phyloP scores from a whole-genome alignment of 306 rosid genomes.

The Rosa persica region DNA sequence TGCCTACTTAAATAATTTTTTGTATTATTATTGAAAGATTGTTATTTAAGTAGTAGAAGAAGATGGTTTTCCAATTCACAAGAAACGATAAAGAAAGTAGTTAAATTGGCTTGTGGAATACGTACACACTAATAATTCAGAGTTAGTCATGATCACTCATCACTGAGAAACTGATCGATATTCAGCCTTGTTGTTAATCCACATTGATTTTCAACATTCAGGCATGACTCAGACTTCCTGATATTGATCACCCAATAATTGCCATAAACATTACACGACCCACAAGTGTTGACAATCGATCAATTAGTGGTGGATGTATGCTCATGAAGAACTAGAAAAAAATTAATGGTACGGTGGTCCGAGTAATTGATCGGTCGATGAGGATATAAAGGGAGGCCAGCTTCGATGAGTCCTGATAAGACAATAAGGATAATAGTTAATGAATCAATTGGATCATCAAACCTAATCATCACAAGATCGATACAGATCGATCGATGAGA shows the following conservation, averaged over 20 bases:
- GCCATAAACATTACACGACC: conserved; percentile 37
- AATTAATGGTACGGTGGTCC: conserved; percentile 51
- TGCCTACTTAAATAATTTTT: too few species aligned
- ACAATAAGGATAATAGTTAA: conserved; percentile 11
- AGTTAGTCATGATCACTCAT: neutral
- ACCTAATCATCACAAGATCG: neutral
- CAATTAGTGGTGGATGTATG: conserved; percentile 24
- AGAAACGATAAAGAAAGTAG: neutral
- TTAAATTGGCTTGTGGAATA: neutral
- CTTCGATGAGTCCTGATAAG: neutral
- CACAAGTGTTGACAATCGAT: conserved; percentile 28
- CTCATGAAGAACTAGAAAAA: conserved; percentile 10
- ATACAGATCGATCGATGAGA: neutral
- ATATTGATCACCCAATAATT: conserved; percentile 17
- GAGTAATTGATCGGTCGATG: conserved; percentile 54
- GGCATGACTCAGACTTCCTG: conserved; percentile 7
- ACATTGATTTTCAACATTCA: neutral
- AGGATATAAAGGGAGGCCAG: conserved; percentile 3
- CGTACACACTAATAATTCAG: neutral
- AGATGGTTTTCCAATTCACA: neutral
- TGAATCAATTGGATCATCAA: conserved; percentile 4
- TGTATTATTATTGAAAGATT: too few species aligned
- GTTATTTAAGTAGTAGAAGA: neutral
- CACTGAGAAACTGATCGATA: neutral
- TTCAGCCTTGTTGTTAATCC: neutral